These are phyloP conservation scores for Gautieria morchelliformis DNA, from an alignment of 768 basidiomycete genomes.

Conservation along the genomic window DNA sequence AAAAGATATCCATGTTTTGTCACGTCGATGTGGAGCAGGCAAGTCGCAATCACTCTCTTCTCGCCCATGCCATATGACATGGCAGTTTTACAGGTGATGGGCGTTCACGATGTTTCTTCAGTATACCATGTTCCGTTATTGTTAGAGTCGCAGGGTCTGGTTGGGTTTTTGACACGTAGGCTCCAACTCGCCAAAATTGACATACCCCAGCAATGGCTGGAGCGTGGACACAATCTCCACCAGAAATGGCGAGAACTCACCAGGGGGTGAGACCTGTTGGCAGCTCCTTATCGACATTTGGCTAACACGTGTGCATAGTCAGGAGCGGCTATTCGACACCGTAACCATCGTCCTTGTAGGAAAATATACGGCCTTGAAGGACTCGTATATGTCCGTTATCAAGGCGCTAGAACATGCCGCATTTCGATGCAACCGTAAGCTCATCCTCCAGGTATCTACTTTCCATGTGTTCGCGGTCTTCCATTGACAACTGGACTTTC, in stretches of 20 bases:
- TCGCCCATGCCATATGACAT: not conserved
- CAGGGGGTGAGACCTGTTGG: slow-evolving; percentile 43
- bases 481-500: not conserved
- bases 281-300: not conserved
- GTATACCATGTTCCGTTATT: slow-evolving; percentile 96
- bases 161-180: slow-evolving; percentile 72
- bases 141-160: slow-evolving; percentile 85
- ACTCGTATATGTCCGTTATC: slow-evolving; percentile 97
- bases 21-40: slow-evolving; percentile 76
- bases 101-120: slow-evolving; percentile 91
- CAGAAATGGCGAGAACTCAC: slow-evolving; percentile 79
- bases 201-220: slow-evolving; percentile 45
- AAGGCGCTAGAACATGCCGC: slow-evolving; percentile 97
- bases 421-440: slow-evolving; percentile 80
- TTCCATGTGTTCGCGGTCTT: not conserved
- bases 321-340: slow-evolving; percentile 84
- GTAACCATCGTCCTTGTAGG: slow-evolving; percentile 90
- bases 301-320: slow-evolving; percentile 36
- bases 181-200: slow-evolving; percentile 52
- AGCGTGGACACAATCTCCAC: slow-evolving; percentile 57
- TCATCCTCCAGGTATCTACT: slow-evolving; percentile 61
- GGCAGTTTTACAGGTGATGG: slow-evolving; percentile 50
- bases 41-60: not conserved
- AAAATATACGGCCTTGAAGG: slow-evolving; percentile 94
- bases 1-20: slow-evolving; percentile 99